A percentile compares a stretch with the other conserved stretches of the same genome.
phyloP scores from a whole-genome alignment of 495 filamentous ascomycete genomes.

The Copromyces sp. region DNA sequence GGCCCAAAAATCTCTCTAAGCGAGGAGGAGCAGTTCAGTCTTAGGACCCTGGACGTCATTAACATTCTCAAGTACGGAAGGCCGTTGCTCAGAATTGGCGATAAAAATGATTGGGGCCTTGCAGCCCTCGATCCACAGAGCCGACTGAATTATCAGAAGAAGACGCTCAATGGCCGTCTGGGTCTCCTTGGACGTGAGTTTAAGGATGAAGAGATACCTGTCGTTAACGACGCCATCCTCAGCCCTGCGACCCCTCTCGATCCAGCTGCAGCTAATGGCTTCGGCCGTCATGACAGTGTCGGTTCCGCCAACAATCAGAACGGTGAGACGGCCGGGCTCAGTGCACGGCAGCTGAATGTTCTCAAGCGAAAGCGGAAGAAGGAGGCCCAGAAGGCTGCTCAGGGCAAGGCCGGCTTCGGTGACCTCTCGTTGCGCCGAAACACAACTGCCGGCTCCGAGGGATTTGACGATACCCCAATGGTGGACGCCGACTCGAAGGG shows the following conservation, averaged over 20 bases:
- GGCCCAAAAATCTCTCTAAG: not conserved
- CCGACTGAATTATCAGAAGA: conserved; percentile 78
- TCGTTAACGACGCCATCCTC: conserved; percentile 26
- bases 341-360: conserved; percentile 85
- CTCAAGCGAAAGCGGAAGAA: conserved; percentile 84
- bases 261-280: conserved; percentile 30
- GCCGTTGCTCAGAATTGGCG: conserved; percentile 69
- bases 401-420: conserved; percentile 62
- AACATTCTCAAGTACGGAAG: conserved; percentile 73
- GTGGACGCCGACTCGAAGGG: conserved; percentile 50
- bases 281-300: conserved; percentile 25
- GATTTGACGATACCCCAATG: conserved; percentile 47
- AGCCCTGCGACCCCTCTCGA: conserved; percentile 35
- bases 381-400: conserved; percentile 69
- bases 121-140: conserved; percentile 70
- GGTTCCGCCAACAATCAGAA: conserved; percentile 19
- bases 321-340: conserved; percentile 62
- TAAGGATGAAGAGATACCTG: conserved; percentile 67
- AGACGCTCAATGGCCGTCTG: conserved; percentile 69
- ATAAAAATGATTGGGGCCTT: conserved; percentile 64
- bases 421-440: conserved; percentile 66
- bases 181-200: conserved; percentile 73
- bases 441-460: conserved; percentile 44
- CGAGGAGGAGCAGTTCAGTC: conserved; percentile 41
- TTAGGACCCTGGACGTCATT: conserved; percentile 67